phyloP scores from a whole-genome alignment of 2,329 filamentous ascomycete species.

The Clonostachys rhizophaga region DNA sequence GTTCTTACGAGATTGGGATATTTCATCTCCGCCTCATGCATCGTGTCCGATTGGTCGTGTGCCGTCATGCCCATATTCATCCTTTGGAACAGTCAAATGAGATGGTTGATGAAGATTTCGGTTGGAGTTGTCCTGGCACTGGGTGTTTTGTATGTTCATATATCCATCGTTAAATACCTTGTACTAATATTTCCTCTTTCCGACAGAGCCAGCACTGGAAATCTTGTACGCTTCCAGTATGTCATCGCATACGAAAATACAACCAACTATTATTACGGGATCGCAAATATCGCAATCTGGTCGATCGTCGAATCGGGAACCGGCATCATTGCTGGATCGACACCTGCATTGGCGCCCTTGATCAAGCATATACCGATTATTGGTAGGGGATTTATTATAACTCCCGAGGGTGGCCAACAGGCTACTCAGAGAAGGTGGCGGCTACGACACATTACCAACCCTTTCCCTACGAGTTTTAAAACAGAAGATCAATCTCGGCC shows the following conservation, averaged over 20 bases:
- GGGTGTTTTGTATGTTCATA: slow-evolving; percentile 4
- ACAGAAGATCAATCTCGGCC: too few relatives aligned
- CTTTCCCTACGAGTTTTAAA: too few relatives aligned
- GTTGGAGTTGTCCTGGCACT: slow-evolving; percentile 2
- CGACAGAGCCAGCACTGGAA: slow-evolving; percentile 2
- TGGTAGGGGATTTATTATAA: too few relatives aligned
- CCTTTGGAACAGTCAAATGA: slow-evolving; percentile 16
- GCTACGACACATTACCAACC: too few relatives aligned
- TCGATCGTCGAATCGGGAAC: slow-evolving; percentile 6
- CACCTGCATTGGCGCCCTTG: too few relatives aligned
- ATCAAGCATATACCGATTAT: too few relatives aligned
- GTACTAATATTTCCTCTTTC: slow-evolving; percentile 4
- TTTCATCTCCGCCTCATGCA: slow-evolving; percentile 16
- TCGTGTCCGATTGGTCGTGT: slow-evolving; percentile 11
- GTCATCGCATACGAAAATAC: background rate
- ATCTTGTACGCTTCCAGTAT: background rate
- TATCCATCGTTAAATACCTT: slow-evolving; percentile 1
- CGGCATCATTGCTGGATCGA: slow-evolving; percentile 8
- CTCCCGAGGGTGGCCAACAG: too few relatives aligned
- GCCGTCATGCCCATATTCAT: slow-evolving; percentile 20
- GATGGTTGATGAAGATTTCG: slow-evolving; percentile 9
- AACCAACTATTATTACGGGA: background rate
- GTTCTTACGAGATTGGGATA: slow-evolving; percentile 16
- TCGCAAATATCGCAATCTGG: slow-evolving; percentile 4
- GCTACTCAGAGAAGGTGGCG: too few relatives aligned